A percentile compares a stretch with the other conserved stretches of the same genome.
Evolutionary conservation across 208 protist species (phyloP).

Genomic region (Trypanosomatidae sp.): DNA sequence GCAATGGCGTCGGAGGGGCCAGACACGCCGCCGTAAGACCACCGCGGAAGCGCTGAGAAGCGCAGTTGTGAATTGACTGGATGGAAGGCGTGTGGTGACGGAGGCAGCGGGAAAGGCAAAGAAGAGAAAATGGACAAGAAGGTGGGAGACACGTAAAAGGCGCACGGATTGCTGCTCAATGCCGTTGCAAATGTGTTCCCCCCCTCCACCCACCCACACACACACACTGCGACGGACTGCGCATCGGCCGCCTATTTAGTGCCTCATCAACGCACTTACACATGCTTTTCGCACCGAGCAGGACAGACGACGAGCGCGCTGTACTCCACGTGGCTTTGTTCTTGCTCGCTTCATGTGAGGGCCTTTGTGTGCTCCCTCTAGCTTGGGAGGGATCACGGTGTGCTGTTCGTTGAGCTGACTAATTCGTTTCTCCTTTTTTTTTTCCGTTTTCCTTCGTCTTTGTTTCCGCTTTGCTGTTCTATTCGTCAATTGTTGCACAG

Average conservation of each 20-base stretch:
- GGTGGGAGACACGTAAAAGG: background rate
- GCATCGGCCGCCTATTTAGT: background rate
- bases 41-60: conserved; percentile 3
- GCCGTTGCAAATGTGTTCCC: background rate
- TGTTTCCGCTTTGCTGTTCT: background rate
- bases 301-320: background rate
- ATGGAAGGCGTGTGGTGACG: background rate
- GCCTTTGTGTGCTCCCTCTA: background rate
- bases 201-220: too few species aligned
- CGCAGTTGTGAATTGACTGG: conserved; percentile 10
- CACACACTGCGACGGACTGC: background rate
- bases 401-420: background rate
- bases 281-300: background rate
- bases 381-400: background rate
- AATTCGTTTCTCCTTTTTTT: background rate
- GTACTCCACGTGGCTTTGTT: background rate
- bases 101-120: background rate
- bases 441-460: background rate
- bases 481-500: background rate
- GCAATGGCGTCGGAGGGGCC: conserved; percentile 23
- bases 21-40: conserved; percentile 12
- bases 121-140: background rate
- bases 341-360: too few species aligned
- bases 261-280: background rate
- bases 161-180: background rate